Percentiles rank a stretch among this genome's conserved stretches.
Conservation (phyloP, 495 filamentous ascomycete genomes). For the Viridothelium virens region DNA sequence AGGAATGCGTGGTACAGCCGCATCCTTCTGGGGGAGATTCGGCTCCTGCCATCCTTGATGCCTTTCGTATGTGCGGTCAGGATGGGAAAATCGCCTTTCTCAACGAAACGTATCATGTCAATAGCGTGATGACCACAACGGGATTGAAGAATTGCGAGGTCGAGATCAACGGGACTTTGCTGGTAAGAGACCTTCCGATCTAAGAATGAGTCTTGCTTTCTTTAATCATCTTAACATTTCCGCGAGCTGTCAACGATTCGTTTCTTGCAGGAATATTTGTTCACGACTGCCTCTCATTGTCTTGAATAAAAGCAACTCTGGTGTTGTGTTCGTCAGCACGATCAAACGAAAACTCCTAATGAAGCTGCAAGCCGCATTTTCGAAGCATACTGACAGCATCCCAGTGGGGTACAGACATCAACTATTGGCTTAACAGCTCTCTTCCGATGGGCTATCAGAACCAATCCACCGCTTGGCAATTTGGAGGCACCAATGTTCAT, state of each 20-base stretch:
- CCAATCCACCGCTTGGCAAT: conserved; percentile 42
- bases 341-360: neutral
- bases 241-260: neutral
- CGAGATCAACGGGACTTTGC: conserved; percentile 32
- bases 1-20: conserved; percentile 9
- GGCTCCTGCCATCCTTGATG: conserved; percentile 38
- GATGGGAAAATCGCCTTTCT: conserved; percentile 38
- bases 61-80: conserved; percentile 38
- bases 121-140: conserved; percentile 42
- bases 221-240: neutral
- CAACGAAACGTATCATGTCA: conserved; percentile 36
- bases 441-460: conserved; percentile 42
- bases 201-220: neutral
- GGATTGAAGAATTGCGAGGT: conserved; percentile 39
- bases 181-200: conserved; percentile 8
- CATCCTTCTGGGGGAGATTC: conserved; percentile 3
- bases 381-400: neutral
- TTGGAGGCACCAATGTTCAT: conserved; percentile 40
- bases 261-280: too few relatives aligned
- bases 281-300: too few relatives aligned
- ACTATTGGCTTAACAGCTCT: conserved; percentile 42
- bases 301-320: too few relatives aligned
- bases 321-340: neutral
- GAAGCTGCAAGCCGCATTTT: neutral
- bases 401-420: conserved; percentile 37